These are phyloP conservation scores for Yamadazyma buinensis DNA, from an alignment of 1,139 yeast genomes.

Conservation along the genomic window DNA sequence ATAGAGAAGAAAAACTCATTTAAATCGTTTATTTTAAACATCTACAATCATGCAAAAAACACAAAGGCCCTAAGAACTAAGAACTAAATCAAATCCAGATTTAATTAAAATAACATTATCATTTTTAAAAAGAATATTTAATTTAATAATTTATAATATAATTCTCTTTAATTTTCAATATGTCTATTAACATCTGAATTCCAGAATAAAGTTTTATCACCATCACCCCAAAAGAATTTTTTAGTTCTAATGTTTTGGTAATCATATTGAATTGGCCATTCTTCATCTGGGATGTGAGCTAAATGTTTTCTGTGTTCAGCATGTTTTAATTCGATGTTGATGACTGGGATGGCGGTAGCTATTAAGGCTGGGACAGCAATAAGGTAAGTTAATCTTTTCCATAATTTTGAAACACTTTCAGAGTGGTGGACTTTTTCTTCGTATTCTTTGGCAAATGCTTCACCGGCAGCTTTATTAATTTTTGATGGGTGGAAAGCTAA, in stretches of 20 bases:
- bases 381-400: conserved; percentile 81
- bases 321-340: conserved; percentile 78
- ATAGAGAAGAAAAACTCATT: too few relatives aligned
- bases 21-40: conserved; percentile 4
- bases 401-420: conserved; percentile 63
- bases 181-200: conserved; percentile 88
- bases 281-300: conserved; percentile 75
- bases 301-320: conserved; percentile 86
- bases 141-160: too few relatives aligned
- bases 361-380: conserved; percentile 81
- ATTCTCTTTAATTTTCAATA: conserved; percentile 41
- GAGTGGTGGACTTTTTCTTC: conserved; percentile 78
- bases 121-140: too few relatives aligned
- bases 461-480: conserved; percentile 39
- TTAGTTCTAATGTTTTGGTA: conserved; percentile 85
- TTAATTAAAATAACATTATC: not conserved
- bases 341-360: conserved; percentile 75
- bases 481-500: conserved; percentile 30
- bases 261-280: conserved; percentile 88
- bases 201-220: conserved; percentile 97
- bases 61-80: too few relatives aligned
- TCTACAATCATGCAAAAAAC: conserved; percentile 3
- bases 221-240: conserved; percentile 97
- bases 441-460: conserved; percentile 36
- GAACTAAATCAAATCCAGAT: too few relatives aligned